Evolutionary conservation across 176 grass and related monocot species (phyloP).

Genomic region (Tillandsia fasciculata): DNA sequence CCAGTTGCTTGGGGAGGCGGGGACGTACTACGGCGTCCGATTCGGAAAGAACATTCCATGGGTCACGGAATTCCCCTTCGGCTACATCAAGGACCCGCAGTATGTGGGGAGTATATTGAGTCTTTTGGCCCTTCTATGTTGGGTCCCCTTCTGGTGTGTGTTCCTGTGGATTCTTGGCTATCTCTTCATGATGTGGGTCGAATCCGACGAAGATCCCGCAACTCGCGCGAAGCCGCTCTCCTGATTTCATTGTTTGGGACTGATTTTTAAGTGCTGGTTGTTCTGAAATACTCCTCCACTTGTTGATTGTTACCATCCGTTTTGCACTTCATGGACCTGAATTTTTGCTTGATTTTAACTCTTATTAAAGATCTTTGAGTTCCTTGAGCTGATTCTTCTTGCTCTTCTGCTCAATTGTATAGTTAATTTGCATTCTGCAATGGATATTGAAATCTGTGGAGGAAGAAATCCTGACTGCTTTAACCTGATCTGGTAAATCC

Average conservation of each 20-base stretch:
- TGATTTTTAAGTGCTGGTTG: not conserved
- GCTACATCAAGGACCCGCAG: constrained; percentile 83
- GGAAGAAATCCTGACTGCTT: too few species aligned
- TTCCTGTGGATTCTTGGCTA: constrained; percentile 76
- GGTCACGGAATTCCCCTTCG: constrained; percentile 80
- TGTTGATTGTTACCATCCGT: too few species aligned
- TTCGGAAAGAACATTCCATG: constrained; percentile 65
- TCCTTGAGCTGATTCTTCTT: too few species aligned
- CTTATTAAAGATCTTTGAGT: too few species aligned
- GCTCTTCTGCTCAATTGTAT: too few species aligned
- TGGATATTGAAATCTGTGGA: too few species aligned
- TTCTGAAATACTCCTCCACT: not conserved
- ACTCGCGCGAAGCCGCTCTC: constrained; percentile 47
- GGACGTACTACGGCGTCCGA: constrained; percentile 77
- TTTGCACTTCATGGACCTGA: too few species aligned
- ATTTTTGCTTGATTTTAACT: too few species aligned
- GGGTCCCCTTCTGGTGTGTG: constrained; percentile 53
- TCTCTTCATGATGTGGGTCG: constrained; percentile 75
- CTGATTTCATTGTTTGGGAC: constrained; percentile 19
- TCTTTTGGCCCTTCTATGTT: constrained; percentile 56
- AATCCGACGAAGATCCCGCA: constrained; percentile 58
- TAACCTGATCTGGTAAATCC: too few species aligned
- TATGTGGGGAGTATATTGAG: constrained; percentile 81
- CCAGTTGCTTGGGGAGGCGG: constrained; percentile 77
- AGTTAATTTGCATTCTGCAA: too few species aligned